These are phyloP conservation scores for Fusarium miscanthi DNA, from an alignment of 2,329 filamentous ascomycete genomes.

Conservation along the genomic window DNA sequence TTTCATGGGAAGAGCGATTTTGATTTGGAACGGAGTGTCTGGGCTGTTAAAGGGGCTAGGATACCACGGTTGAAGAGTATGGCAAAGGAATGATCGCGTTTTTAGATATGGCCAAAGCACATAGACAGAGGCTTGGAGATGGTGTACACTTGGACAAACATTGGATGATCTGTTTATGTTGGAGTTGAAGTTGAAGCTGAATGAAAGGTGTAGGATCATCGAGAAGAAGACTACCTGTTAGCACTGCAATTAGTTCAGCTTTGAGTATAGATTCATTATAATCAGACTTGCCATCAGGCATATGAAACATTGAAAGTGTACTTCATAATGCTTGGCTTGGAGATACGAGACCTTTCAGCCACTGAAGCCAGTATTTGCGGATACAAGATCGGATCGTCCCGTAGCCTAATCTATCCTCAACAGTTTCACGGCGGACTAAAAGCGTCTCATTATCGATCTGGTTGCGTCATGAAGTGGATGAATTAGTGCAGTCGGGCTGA, in stretches of 20 bases:
- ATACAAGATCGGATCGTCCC: background rate
- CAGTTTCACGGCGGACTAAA: slow-evolving; percentile 6
- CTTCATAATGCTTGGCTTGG: background rate
- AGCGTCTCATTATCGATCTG: slow-evolving; percentile 6
- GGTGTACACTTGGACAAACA: slow-evolving; percentile 26
- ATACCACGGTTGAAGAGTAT: slow-evolving; percentile 22
- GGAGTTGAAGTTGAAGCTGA: background rate
- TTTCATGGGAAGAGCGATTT: slow-evolving; percentile 37
- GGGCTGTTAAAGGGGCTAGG: slow-evolving; percentile 11
- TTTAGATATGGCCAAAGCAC: slow-evolving; percentile 34
- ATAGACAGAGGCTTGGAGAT: slow-evolving; percentile 30
- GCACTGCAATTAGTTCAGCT: slow-evolving; percentile 4
- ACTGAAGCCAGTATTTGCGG: background rate
- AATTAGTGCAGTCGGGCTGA: slow-evolving; percentile 19
- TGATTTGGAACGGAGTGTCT: slow-evolving; percentile 36
- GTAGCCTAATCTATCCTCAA: background rate
- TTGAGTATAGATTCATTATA: slow-evolving; percentile 15
- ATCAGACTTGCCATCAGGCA: slow-evolving; percentile 18
- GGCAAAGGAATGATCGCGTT: slow-evolving; percentile 21
- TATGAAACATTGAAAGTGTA: background rate
- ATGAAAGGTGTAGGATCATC: slow-evolving; percentile 12
- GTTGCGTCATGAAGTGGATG: slow-evolving; percentile 36
- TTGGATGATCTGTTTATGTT: slow-evolving; percentile 3
- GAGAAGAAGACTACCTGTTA: slow-evolving; percentile 5
- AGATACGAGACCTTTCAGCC: background rate